Evolutionary conservation across 148 eudicot species (phyloP), one percentile per base, ranked within the genome.

Genomic region (Agrostemma githago): DNA sequence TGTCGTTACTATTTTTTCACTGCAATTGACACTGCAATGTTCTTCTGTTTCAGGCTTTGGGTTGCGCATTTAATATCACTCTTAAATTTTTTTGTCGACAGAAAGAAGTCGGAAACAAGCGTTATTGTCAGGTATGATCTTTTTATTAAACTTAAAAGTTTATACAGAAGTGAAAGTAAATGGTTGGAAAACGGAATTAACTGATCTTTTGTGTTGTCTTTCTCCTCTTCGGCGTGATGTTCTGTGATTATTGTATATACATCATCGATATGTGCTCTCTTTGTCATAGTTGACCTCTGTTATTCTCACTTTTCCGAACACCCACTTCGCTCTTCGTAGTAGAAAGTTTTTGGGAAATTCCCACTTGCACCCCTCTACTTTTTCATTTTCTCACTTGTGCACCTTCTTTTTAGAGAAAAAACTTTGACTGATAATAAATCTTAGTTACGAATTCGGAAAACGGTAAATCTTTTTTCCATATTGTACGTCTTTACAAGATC

Each of bases 21-120:
- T 20, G 16, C 17, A 2, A 57, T 21, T 61, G 65, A 61, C 39
- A 9, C 39, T 61, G 9, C 34, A 21, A 19, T 7, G 20, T 26
- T 5, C 26, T 61, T 62, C 0, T 46, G 37, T 66, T 66, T 66
- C 48, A 66, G 69, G 51, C 16, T 12, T 66, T 66, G 69, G 69
- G 69, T 66, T 66, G 48, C 16, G n/a, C 3, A 64, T 6, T 44
- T 40, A 14, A 64, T 11, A 12, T 64, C 9, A n/a, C 12, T 37
- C 42, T 38, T 40, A 40, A 19, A 39, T 60, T 60, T 7, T n/a
- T 5, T 21, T 5, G 64, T 19, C 46, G 46, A 66, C 11, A 39
- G n/a, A 12, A 64, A 40, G 19, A 19, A 17, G 20, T 51, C 20
- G n/a, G 51, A 3, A 40, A n/a, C 51, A 66, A 64, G 51, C 21